Conservation (phyloP, 139 green algal species). For the Picochlorum sp. region DNA sequence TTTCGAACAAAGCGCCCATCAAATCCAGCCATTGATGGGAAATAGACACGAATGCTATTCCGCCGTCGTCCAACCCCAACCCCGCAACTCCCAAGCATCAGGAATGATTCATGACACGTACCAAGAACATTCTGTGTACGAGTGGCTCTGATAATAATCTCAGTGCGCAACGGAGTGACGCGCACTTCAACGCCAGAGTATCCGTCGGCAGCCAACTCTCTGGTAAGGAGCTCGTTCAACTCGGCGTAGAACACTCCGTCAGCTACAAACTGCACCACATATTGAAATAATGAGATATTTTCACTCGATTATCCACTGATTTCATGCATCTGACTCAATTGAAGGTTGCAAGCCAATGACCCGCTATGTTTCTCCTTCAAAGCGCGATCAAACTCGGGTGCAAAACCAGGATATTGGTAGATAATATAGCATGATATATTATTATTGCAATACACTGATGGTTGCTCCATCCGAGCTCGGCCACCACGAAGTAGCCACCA, state of each 20-base stretch:
- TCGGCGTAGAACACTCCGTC: slow-evolving; percentile 99
- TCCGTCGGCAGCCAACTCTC: slow-evolving; percentile 79
- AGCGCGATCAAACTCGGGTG: too few species aligned
- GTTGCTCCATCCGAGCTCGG: too few species aligned
- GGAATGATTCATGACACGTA: slow-evolving; percentile 22
- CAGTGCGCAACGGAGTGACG: slow-evolving; percentile 92
- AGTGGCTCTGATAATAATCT: slow-evolving; percentile 99
- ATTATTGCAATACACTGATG: too few species aligned
- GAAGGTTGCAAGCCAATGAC: too few species aligned
- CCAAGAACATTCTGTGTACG: slow-evolving; percentile 96
- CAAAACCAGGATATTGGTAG: too few species aligned
- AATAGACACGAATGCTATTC: neutral
- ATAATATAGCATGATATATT: too few species aligned
- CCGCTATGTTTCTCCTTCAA: too few species aligned
- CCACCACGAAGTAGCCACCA: neutral
- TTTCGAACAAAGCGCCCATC: neutral
- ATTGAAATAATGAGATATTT: neutral
- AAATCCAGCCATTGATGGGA: neutral
- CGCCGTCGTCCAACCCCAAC: neutral
- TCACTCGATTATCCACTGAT: neutral
- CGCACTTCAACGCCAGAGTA: slow-evolving; percentile 99
- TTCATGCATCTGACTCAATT: neutral
- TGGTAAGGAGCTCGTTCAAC: slow-evolving; percentile 97
- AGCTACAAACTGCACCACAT: slow-evolving; percentile 80
- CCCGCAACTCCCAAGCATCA: neutral